Percentiles rank a stretch among this genome's conserved stretches.
phyloP scores from a whole-genome alignment of 352 stramenopile species.

The Phytophthora cryptogea region DNA sequence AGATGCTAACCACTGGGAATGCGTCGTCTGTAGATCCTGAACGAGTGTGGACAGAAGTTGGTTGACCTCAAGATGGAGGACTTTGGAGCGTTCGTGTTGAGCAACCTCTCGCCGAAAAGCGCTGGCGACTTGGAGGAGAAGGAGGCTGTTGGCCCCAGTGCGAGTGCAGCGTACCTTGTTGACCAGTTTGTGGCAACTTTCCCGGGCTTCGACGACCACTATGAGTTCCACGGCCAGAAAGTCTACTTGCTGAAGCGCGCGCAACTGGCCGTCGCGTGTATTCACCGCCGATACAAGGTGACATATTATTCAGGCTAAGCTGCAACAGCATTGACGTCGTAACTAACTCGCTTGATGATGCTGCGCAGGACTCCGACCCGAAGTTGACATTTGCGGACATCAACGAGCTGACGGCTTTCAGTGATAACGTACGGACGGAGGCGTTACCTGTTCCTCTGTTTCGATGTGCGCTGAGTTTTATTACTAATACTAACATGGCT shows the following conservation, averaged over 20 bases:
- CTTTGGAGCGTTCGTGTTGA: conserved; percentile 80
- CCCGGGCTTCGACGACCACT: conserved; percentile 74
- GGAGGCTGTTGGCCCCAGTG: conserved; percentile 7
- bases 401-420: conserved; percentile 60
- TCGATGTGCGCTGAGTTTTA: neutral
- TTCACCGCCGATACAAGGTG: conserved; percentile 77
- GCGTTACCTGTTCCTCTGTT: neutral
- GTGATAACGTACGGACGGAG: conserved; percentile 60
- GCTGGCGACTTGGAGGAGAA: conserved; percentile 24
- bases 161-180: conserved; percentile 60
- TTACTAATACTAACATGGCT: conserved; percentile 7
- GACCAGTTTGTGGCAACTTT: conserved; percentile 61
- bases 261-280: conserved; percentile 54
- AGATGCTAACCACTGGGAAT: conserved; percentile 4
- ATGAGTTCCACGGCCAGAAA: conserved; percentile 46
- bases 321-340: neutral
- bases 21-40: conserved; percentile 47
- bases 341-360: conserved; percentile 9
- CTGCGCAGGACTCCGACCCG: conserved; percentile 46
- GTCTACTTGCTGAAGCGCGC: conserved; percentile 76
- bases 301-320: neutral
- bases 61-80: conserved; percentile 54
- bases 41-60: conserved; percentile 62
- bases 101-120: conserved; percentile 39
- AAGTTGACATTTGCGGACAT: conserved; percentile 67